phyloP scores from a whole-genome alignment of 108 stramenopile species.

The Stephanodiscus minutulus region DNA sequence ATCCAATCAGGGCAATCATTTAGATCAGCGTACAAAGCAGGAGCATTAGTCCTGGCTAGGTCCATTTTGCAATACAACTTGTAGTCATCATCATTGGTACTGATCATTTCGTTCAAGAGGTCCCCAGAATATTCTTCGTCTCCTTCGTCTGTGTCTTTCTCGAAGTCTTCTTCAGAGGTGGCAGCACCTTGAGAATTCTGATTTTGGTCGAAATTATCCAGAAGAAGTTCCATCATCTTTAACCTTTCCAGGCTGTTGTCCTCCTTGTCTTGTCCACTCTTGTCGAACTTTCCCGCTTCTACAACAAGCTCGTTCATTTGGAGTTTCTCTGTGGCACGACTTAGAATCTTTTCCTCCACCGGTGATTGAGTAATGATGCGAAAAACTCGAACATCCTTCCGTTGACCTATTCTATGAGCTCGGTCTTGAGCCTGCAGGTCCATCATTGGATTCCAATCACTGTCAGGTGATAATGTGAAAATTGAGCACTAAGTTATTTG shows the following conservation, averaged over 20 bases:
- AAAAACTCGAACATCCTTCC: slow-evolving; percentile 88
- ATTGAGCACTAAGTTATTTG: not conserved
- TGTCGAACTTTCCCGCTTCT: slow-evolving; percentile 95
- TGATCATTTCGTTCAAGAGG: slow-evolving; percentile 82
- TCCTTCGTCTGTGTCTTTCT: slow-evolving; percentile 63
- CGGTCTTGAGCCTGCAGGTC: slow-evolving; percentile 97
- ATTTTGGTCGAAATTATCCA: slow-evolving; percentile 76
- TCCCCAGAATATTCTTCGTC: slow-evolving; percentile 66
- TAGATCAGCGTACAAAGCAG: slow-evolving; percentile 54
- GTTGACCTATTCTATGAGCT: slow-evolving; percentile 97
- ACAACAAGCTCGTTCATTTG: slow-evolving; percentile 94
- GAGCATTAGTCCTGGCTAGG: slow-evolving; percentile 35
- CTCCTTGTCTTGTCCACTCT: slow-evolving; percentile 66
- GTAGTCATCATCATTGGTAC: slow-evolving; percentile 90
- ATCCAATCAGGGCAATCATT: slow-evolving; percentile 88
- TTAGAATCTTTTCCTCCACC: slow-evolving; percentile 92
- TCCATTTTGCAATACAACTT: slow-evolving; percentile 86
- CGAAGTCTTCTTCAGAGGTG: slow-evolving; percentile 58
- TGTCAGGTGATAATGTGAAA: slow-evolving; percentile 31
- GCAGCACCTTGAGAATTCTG: slow-evolving; percentile 53
- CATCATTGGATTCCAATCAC: slow-evolving; percentile 99
- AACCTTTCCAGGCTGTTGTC: slow-evolving; percentile 82
- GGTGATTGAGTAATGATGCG: slow-evolving; percentile 90
- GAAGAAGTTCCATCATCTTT: slow-evolving; percentile 83
- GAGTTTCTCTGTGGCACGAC: slow-evolving; percentile 91